Evolutionary conservation across 2,329 filamentous ascomycete species (phyloP), one percentile per base, ranked within the genome.

Genomic region (Cercospora sp.): DNA sequence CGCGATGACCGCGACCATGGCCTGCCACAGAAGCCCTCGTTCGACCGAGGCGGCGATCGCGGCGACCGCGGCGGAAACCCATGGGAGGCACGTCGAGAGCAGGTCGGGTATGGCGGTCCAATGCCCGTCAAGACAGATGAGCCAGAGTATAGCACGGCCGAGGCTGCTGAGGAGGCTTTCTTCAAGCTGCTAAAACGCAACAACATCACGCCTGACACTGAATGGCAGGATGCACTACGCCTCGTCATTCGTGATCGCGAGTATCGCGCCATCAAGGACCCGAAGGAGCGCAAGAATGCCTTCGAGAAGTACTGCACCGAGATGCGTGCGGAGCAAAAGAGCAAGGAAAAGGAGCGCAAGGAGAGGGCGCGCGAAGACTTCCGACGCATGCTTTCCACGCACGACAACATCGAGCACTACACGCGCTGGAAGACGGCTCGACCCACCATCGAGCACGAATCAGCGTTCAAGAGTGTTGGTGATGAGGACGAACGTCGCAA

Each of bases 291-390:
- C 73, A 95, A 93, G 80, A 86, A 89, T 72, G 92, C 93, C 18
- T 99, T 97, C 80, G 92, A 97, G 82, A 97, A 97, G 82, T 99
- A 95, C 83, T 93, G 92, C 78, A 86, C 93, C 75, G 93, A 98
- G 79, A 87, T 97, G 80, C 89, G 95, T 74, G 85, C 91, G 73
- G 92, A 97, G 82, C 95, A 99, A 82, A 95, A 96, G 83, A 93
- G 96, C 80, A 91, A 91, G 74, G 94, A 94, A 77, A 94, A 97
- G 81, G 94, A 98, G 82, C 90, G 95, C 78, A 86, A 97, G 80
- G 86, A 92, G 75, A 98, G 97, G 83, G 86, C 98, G 77, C 92
- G 93, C 76, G 87, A 91, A 80, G 95, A 98, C 84, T 99, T 99
- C 81, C 91, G 91, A 74, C 94, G 90, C 65, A 99, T 99, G 95